Base-by-base conservation (phyloP, 768 basidiomycete genomes). In the Boletus reticuloceps region DNA sequence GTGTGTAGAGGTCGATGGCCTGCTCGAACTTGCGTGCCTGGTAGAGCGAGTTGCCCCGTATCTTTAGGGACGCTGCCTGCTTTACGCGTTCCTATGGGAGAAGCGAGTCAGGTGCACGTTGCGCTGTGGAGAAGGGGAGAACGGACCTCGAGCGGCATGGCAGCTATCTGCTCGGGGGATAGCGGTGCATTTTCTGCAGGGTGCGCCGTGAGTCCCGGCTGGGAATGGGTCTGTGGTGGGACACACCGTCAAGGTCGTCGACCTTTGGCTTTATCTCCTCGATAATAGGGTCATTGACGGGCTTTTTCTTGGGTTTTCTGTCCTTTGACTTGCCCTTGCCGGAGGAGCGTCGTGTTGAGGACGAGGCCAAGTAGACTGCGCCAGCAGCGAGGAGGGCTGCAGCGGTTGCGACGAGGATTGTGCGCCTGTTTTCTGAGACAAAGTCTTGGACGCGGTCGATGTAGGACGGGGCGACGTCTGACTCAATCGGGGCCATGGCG, bases 401-500 rank as follows among this genome's bases (percentile, higher is more conserved):
- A 0, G 86, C 88, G 3, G 89, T 79, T 5, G 89, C 83, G 60
- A 94, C 74, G 40, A 90, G 67, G 20, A 93, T 69, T n/a, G 81
- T 83, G 55, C 84, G 83, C 76, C 84, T 91, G 75, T 96, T 83
- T 63, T 94, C 90, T 0, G 82, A 76, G 59, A 92, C 78, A 64
- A 89, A 87, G 63, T 75, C 71, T 42, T 86, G 83, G 13, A 87
- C 74, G 65, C 88, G 86, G 62, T 88, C 85, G 53, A 85, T 62
- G 68, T 84, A 67, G 32, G 72, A 64, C 38, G 68, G 59, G 0
- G 54, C 51, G 0, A 37, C 37, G 39, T 55, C 54, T 7, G 19
- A 7, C 2, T 34, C 41, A 2, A 43, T 58, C 39, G 65, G 67
- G 38, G 66, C 64, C 66, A 67, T 67, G 55, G 54, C 56, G 27